Base-by-base conservation (phyloP, 1,139 yeast genomes). In the Kluyveromyces sp. region DNA sequence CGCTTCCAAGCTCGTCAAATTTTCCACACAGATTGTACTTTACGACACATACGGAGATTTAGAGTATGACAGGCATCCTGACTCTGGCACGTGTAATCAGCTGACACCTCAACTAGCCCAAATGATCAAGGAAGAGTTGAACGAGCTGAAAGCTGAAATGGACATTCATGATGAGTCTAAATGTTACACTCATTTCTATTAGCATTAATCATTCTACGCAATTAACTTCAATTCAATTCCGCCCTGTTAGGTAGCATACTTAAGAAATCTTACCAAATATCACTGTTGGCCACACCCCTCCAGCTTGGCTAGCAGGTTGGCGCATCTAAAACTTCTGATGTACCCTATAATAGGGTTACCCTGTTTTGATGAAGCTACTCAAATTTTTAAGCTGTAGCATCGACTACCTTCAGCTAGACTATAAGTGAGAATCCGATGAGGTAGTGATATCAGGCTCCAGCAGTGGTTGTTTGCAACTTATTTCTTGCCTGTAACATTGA, bases 11-110 rank as follows among this genome's bases (percentile, higher is more conserved):
- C 17, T 40, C 13, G 95, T 92, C n/a, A 67, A 78, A 39, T 92
- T 92, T 63, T 83, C 95, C 2, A 82, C 95, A 1, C 74, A 88
- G 55, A 86, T 92, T 51, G 77, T 87, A 11, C 74, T 92, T 40
- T 92, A 82, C 64, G 95, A 88, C 50, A 92, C 96, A 0, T 88
- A 84, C 63, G 77, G 83, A 49, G 81, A 83, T 39, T 80, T 77
- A 15, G 96, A 86, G 53, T 92, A 92, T 61, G 97, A 92, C 62
- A 78, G 98, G 56, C 88, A 83, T 51, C 96, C 97, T 0, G 97
- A 88, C 52, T 73, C 83, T 36, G 95, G 95, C 3, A 88, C 97
- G 1, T 89, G 97, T 68, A 88, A 89, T 64, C 88, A 83, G 59
- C 71, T 89, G 63, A 89, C 96, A 1, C 96, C 97, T 3, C 70